A percentile compares a stretch with the other conserved stretches of the same genome.
Evolutionary conservation across 2,329 filamentous ascomycete genomes (phyloP).

Genomic region (Cercospora berteroae): DNA sequence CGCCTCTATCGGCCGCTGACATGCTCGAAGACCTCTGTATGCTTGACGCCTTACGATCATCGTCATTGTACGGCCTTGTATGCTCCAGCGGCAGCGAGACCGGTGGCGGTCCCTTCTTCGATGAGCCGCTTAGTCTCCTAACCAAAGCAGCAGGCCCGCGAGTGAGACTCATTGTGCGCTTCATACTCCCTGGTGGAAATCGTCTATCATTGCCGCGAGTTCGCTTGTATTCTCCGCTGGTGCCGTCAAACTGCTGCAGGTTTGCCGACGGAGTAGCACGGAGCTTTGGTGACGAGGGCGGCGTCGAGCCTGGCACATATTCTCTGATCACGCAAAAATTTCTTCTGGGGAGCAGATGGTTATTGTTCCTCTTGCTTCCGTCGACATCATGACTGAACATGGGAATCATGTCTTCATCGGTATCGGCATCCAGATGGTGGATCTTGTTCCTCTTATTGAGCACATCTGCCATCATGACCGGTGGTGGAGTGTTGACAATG

Average conservation of each 20-base stretch:
- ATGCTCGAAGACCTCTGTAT: constrained; percentile 31
- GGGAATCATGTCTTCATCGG: constrained; percentile 93
- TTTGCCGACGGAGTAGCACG: constrained; percentile 11
- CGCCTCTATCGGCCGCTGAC: constrained; percentile 10
- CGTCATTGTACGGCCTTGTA: constrained; percentile 22
- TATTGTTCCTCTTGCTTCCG: constrained; percentile 86
- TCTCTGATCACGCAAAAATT: constrained; percentile 94
- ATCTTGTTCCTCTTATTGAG: constrained; percentile 88
- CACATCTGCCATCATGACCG: constrained; percentile 83
- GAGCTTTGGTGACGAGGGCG: constrained; percentile 60
- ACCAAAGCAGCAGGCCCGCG: constrained; percentile 43
- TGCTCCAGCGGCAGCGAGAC: constrained; percentile 23
- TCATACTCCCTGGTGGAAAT: constrained; percentile 37
- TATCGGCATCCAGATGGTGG: constrained; percentile 65
- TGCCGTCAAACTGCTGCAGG: constrained; percentile 18
- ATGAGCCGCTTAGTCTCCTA: constrained; percentile 41
- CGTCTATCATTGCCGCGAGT: constrained; percentile 20
- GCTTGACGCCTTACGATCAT: constrained; percentile 7
- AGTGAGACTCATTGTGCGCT: constrained; percentile 36
- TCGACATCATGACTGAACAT: constrained; percentile 89
- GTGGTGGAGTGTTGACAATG: constrained; percentile 88
- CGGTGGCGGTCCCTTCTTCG: constrained; percentile 24
- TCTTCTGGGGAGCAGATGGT: constrained; percentile 77
- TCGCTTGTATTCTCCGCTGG: constrained; percentile 4
- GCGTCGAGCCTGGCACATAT: constrained; percentile 76